A percentile compares a stretch with the other conserved stretches of the same genome.
Evolutionary conservation across 202 grass and related monocot species (phyloP).

Genomic region (Hordeum pubiflorum): DNA sequence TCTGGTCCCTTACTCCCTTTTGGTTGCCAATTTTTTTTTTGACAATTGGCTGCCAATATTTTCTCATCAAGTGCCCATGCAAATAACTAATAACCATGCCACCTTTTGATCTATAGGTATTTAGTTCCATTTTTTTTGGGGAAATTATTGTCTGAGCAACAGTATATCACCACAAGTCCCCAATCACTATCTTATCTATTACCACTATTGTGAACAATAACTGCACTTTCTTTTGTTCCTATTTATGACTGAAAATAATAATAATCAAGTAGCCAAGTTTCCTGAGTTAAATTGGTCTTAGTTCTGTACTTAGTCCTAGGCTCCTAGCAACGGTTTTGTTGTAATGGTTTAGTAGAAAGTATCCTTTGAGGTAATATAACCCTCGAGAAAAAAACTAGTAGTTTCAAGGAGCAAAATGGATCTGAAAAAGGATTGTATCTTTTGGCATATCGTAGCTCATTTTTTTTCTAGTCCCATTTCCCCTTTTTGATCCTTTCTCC

Average conservation of each 20-base stretch:
- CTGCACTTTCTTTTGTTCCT: background rate
- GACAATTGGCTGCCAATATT: background rate
- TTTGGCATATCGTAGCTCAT: background rate
- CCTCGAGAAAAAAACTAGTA: background rate
- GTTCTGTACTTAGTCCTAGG: background rate
- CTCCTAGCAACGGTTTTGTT: background rate
- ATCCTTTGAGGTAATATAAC: conserved; percentile 11
- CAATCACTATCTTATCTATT: background rate
- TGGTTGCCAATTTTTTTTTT: background rate
- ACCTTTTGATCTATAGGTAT: background rate
- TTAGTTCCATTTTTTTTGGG: background rate
- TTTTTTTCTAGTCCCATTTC: background rate
- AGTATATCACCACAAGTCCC: background rate
- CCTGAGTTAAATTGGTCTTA: background rate
- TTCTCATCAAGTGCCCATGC: background rate
- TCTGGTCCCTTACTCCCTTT: background rate
- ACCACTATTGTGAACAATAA: background rate
- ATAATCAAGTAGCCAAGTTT: background rate
- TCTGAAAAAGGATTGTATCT: background rate
- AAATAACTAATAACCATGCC: background rate
- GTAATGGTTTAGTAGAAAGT: background rate
- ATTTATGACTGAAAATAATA: background rate
- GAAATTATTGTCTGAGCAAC: background rate
- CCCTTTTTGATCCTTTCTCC: conserved; percentile 15
- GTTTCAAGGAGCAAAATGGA: background rate